These are phyloP conservation scores for Podospora bellae-mahoneyi DNA, from an alignment of 495 filamentous ascomycete genomes.

Conservation along the genomic window DNA sequence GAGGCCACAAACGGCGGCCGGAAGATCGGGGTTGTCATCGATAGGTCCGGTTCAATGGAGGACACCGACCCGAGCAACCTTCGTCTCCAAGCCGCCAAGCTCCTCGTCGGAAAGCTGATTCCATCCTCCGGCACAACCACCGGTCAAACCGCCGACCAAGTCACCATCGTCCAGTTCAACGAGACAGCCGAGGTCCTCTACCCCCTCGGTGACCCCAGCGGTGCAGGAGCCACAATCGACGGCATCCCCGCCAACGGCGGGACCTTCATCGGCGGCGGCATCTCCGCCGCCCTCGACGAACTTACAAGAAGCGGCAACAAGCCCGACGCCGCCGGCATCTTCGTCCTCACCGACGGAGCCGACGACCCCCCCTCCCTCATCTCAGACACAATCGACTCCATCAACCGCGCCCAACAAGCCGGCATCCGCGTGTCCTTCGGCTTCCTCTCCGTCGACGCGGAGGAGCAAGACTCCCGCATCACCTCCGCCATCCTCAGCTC, in stretches of 20 bases:
- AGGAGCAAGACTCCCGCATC: neutral
- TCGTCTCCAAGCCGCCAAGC: constrained; percentile 2
- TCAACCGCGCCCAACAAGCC: neutral
- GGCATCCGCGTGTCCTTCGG: constrained; percentile 10
- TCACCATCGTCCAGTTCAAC: constrained; percentile 5
- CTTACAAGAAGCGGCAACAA: neutral
- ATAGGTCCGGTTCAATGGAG: constrained; percentile 7
- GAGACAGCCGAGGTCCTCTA: constrained; percentile 6
- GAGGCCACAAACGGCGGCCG: constrained; percentile 2
- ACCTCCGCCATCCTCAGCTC: constrained; percentile 2
- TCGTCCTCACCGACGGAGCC: constrained; percentile 5
- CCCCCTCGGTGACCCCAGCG: constrained; percentile 5
- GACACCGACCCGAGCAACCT: constrained; percentile 6
- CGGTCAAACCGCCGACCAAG: neutral
- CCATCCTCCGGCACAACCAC: neutral
- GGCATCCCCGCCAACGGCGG: constrained; percentile 4
- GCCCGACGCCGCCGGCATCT: neutral
- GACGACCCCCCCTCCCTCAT: neutral
- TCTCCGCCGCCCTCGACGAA: constrained; percentile 4
- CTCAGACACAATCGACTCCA: constrained; percentile 1
- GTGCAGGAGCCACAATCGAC: neutral
- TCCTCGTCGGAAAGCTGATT: constrained; percentile 8
- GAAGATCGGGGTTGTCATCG: constrained; percentile 8
- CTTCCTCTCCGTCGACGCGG: constrained; percentile 1
- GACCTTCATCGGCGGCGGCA: constrained; percentile 4